Percentiles rank a stretch among this genome's conserved stretches.
These are phyloP conservation scores for Kwoniella sp. DNA, from an alignment of 768 basidiomycete species.

Conservation along the genomic window DNA sequence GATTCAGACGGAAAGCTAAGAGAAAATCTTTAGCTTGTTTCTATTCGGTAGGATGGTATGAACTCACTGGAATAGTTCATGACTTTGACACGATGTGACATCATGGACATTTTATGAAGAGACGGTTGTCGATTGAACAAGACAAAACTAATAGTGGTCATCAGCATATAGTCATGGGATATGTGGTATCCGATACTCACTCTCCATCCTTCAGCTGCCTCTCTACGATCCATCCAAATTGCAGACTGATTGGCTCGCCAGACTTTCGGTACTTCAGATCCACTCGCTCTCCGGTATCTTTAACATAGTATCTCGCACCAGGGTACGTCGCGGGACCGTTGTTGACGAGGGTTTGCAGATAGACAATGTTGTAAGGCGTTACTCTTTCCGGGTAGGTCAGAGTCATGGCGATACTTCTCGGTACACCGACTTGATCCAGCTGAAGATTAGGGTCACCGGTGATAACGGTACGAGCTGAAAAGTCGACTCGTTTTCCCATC, in stretches of 20 bases:
- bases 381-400: constrained; percentile 97
- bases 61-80: constrained; percentile 96
- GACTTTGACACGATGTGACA: constrained; percentile 94
- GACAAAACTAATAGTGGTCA: constrained; percentile 65
- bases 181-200: constrained; percentile 62
- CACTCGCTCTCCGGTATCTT: constrained; percentile 95
- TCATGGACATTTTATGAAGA: constrained; percentile 99
- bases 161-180: constrained; percentile 13
- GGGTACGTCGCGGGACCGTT: constrained; percentile 95
- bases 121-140: constrained; percentile 98
- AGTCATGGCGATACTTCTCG: constrained; percentile 93
- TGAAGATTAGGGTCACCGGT: constrained; percentile 98
- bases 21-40: constrained; percentile 20
- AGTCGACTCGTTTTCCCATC: constrained; percentile 99
- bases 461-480: constrained; percentile 98
- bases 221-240: constrained; percentile 98
- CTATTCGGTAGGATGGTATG: neutral
- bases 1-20: constrained; percentile 91
- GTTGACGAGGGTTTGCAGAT: constrained; percentile 89
- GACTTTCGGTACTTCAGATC: constrained; percentile 96
- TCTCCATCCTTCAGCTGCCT: constrained; percentile 97
- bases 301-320: constrained; percentile 92
- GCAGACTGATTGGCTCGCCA: constrained; percentile 82
- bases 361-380: constrained; percentile 93
- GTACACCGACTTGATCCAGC: constrained; percentile 95